These are phyloP conservation scores for Furcasterigmium sp. DNA, from an alignment of 2,329 filamentous ascomycete genomes.

Conservation along the genomic window DNA sequence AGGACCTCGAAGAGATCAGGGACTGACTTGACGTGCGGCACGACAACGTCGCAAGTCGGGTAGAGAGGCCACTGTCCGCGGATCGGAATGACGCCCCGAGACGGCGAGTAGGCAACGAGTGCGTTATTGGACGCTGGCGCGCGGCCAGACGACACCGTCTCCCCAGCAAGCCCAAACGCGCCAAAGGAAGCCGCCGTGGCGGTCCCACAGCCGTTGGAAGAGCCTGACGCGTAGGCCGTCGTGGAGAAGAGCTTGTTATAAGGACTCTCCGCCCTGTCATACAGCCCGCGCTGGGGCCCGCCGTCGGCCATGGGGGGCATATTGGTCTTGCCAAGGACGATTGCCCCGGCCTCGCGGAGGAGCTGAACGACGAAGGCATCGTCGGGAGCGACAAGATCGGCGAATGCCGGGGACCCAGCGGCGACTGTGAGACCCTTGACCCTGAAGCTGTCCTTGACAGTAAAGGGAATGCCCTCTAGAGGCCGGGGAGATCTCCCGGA, in stretches of 20 bases:
- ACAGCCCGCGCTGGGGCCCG: conserved; percentile 48
- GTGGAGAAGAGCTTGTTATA: conserved; percentile 46
- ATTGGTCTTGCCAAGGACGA: conserved; percentile 49
- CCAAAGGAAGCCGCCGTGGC: conserved; percentile 42
- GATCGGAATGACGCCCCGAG: conserved; percentile 39
- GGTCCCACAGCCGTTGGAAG: conserved; percentile 46
- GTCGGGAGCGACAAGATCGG: conserved; percentile 39
- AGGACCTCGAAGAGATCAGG: conserved; percentile 40
- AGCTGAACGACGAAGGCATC: conserved; percentile 45
- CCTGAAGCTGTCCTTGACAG: conserved; percentile 53
- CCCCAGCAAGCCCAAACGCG: conserved; percentile 43
- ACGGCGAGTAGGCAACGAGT: conserved; percentile 47
- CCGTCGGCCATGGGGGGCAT: conserved; percentile 53
- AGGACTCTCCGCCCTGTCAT: conserved; percentile 45
- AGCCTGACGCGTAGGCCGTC: conserved; percentile 47
- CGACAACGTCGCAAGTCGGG: conserved; percentile 45
- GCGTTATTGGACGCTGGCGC: conserved; percentile 48
- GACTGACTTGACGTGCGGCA: conserved; percentile 42
- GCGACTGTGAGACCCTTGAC: conserved; percentile 47
- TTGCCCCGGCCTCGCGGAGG: conserved; percentile 41
- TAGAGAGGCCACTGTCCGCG: conserved; percentile 47
- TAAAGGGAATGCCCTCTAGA: conserved; percentile 51
- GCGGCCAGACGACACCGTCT: conserved; percentile 48
- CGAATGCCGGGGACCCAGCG: conserved; percentile 49
- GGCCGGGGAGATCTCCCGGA: conserved; percentile 10